phyloP scores from a whole-genome alignment of 768 basidiomycete genomes.

The Calocera viscosa region DNA sequence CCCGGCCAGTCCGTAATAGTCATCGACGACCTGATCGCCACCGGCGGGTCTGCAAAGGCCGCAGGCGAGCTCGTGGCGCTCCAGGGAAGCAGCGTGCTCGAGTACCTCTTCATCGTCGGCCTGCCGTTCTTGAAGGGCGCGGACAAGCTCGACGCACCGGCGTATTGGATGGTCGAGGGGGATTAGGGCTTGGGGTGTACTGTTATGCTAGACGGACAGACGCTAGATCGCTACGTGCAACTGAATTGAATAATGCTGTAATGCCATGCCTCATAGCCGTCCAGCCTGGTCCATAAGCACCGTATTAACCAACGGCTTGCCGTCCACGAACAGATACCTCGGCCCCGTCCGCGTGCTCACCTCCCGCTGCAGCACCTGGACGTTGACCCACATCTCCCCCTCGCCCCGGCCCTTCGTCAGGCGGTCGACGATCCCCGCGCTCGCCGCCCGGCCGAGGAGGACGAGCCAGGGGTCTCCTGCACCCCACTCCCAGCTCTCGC shows the following conservation, averaged over 20 bases:
- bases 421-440: background rate
- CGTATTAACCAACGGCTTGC: slow-evolving; percentile 4
- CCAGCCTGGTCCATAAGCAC: slow-evolving; percentile 2
- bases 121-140: slow-evolving; percentile 60
- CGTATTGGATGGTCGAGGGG: slow-evolving; percentile 76
- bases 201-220: no score
- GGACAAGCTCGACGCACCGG: slow-evolving; percentile 69
- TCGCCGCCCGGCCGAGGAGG: background rate
- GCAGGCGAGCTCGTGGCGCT: slow-evolving; percentile 79
- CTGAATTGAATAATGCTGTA: no score
- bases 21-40: slow-evolving; percentile 92
- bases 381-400: background rate
- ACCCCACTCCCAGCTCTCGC: background rate
- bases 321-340: slow-evolving; percentile 1
- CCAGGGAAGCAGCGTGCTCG: slow-evolving; percentile 71
- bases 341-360: background rate
- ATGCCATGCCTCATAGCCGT: no score
- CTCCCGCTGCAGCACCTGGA: background rate
- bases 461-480: background rate
- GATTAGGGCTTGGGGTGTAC: slow-evolving; percentile 35
- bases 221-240: no score
- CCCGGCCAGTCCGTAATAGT: slow-evolving; percentile 75
- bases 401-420: background rate
- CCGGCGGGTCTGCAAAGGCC: slow-evolving; percentile 88
- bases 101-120: slow-evolving; percentile 92